Conservation (phyloP, 225 moss, liverwort and hornwort genomes). For the Bryum argenteum region DNA sequence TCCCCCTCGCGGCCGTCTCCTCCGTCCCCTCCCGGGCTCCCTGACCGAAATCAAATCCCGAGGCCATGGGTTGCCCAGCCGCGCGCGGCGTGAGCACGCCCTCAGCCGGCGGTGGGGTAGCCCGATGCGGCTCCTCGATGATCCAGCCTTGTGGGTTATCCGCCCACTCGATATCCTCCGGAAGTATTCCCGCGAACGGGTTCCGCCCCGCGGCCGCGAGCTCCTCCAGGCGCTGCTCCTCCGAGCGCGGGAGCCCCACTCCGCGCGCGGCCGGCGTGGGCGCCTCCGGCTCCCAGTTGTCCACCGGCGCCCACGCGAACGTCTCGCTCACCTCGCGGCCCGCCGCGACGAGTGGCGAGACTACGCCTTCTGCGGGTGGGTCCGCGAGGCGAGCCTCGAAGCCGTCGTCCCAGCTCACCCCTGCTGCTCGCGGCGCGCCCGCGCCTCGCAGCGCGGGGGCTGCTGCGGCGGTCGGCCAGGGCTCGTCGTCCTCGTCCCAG, state of each 20-base stretch:
- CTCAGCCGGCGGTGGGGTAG: conserved; percentile 32
- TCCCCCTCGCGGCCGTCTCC: conserved; percentile 8
- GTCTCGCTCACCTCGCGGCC: conserved; percentile 30
- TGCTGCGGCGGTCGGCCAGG: background rate
- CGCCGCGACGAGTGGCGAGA: conserved; percentile 31
- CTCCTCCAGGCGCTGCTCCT: conserved; percentile 40
- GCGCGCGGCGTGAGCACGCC: conserved; percentile 30
- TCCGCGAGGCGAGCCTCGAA: conserved; percentile 7
- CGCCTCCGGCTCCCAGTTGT: conserved; percentile 25
- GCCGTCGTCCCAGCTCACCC: conserved; percentile 31
- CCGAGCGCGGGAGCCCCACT: conserved; percentile 34
- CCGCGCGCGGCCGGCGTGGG: conserved; percentile 22
- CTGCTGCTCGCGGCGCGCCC: conserved; percentile 18
- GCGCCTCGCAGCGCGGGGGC: conserved; percentile 10
- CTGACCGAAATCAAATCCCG: conserved; percentile 30
- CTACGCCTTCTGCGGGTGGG: conserved; percentile 37
- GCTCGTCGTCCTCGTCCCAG: conserved; percentile 58
- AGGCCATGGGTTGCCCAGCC: conserved; percentile 19
- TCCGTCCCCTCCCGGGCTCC: background rate
- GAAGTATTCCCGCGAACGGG: conserved; percentile 19
- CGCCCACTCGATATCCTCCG: conserved; percentile 26
- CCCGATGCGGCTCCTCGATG: conserved; percentile 15
- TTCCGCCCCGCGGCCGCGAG: conserved; percentile 19
- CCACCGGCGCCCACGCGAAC: conserved; percentile 30
- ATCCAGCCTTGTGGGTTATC: conserved; percentile 34